Percentiles rank a stretch among this genome's conserved stretches.
Evolutionary conservation across 768 basidiomycete species (phyloP).

Genomic region (Russula lepida): DNA sequence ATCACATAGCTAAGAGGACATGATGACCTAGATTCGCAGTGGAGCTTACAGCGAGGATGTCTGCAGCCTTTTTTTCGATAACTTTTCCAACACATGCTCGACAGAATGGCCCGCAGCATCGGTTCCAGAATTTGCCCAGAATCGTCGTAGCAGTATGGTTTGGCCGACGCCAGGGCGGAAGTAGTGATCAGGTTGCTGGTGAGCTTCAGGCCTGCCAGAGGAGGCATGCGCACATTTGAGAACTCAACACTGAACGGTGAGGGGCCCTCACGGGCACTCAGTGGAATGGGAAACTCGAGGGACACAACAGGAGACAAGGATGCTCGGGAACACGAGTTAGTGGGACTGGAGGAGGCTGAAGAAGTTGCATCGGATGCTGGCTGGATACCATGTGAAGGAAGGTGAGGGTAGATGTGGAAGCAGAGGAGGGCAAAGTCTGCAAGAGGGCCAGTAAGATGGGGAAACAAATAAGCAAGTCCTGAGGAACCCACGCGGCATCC

Average conservation of each 20-base stretch:
- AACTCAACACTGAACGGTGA: conserved; percentile 25
- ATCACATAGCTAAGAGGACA: conserved; percentile 1
- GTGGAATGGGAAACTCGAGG: conserved; percentile 24
- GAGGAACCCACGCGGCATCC: too few species aligned
- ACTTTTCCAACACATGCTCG: conserved; percentile 84
- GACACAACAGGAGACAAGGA: conserved; percentile 34
- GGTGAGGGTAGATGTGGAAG: conserved; percentile 3
- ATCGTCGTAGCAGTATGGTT: conserved; percentile 98
- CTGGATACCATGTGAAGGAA: neutral
- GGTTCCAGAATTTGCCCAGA: conserved; percentile 86
- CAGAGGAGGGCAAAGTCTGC: neutral
- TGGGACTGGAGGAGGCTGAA: conserved; percentile 5
- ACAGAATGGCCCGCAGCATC: conserved; percentile 68
- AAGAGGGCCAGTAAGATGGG: neutral
- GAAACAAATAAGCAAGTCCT: neutral
- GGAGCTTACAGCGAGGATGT: conserved; percentile 55
- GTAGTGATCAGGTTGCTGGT: conserved; percentile 17
- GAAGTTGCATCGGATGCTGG: neutral
- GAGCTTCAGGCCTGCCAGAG: conserved; percentile 19
- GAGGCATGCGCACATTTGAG: conserved; percentile 20
- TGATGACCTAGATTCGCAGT: neutral
- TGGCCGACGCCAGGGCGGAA: conserved; percentile 26
- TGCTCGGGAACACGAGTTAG: conserved; percentile 29
- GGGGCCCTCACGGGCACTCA: conserved; percentile 17
- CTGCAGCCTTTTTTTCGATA: conserved; percentile 62